These are phyloP conservation scores for Candida sanyaensis DNA, from an alignment of 1,139 yeast genomes.

Conservation along the genomic window DNA sequence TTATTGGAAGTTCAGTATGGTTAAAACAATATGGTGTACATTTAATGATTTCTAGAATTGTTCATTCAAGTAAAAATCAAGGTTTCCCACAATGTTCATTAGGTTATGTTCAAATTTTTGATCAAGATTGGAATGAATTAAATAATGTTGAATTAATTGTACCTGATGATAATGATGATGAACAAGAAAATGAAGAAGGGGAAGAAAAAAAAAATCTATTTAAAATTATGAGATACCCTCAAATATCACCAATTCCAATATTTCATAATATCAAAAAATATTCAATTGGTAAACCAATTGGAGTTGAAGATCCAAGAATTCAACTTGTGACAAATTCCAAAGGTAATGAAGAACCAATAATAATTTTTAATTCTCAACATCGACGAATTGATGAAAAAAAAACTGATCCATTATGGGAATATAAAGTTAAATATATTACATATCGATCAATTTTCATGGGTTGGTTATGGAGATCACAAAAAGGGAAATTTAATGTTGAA, in stretches of 20 bases:
- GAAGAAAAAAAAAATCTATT: slow-evolving; percentile 1
- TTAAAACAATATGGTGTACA: slow-evolving; percentile 42
- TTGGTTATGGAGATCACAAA: slow-evolving; percentile 42
- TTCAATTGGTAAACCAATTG: slow-evolving; percentile 26
- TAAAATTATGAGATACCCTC: slow-evolving; percentile 23
- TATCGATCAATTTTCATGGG: slow-evolving; percentile 36
- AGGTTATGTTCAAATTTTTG: slow-evolving; percentile 38
- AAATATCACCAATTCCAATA: slow-evolving; percentile 30
- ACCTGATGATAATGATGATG: no score
- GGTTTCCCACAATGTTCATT: slow-evolving; percentile 34
- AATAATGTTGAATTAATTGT: slow-evolving; percentile 32
- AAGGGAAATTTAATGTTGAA: slow-evolving; percentile 31
- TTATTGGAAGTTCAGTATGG: slow-evolving; percentile 45
- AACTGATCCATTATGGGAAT: slow-evolving; percentile 23
- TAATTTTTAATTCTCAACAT: slow-evolving; percentile 32
- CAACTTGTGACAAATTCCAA: slow-evolving; percentile 29
- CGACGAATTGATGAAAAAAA: slow-evolving; percentile 17
- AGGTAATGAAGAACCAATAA: slow-evolving; percentile 33
- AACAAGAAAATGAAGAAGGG: no score
- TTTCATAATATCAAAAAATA: slow-evolving; percentile 26
- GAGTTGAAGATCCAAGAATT: slow-evolving; percentile 53
- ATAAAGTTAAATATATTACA: slow-evolving; percentile 15
- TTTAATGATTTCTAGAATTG: slow-evolving; percentile 34
- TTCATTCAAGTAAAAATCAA: slow-evolving; percentile 32
- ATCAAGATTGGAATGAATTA: slow-evolving; percentile 41